phyloP scores from a whole-genome alignment of 1,284 basidiomycete genomes.

The Anthracocystis panici-leucophaei region DNA sequence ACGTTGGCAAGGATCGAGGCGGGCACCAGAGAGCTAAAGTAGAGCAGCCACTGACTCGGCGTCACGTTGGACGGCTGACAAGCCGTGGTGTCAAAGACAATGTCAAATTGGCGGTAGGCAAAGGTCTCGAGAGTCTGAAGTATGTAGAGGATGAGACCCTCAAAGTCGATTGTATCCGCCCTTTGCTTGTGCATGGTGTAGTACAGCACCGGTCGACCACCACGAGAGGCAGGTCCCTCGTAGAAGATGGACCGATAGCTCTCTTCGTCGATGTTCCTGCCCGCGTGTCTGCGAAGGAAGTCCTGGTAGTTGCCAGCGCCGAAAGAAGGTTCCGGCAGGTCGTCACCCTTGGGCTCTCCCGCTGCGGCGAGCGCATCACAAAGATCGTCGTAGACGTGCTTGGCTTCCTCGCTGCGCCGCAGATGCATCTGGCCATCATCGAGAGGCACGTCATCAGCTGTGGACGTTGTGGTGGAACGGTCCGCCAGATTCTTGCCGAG shows the following conservation, averaged over 20 bases:
- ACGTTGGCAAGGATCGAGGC: slow-evolving; percentile 50
- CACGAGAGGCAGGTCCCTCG: slow-evolving; percentile 61
- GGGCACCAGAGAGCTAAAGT: slow-evolving; percentile 59
- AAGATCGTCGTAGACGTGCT: slow-evolving; percentile 55
- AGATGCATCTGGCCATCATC: slow-evolving; percentile 7
- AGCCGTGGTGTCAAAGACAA: slow-evolving; percentile 59
- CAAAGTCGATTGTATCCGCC: slow-evolving; percentile 85
- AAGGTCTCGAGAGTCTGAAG: slow-evolving; percentile 54
- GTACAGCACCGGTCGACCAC: slow-evolving; percentile 71
- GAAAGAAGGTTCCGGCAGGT: slow-evolving; percentile 33
- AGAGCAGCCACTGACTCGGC: slow-evolving; percentile 61
- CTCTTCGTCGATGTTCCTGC: slow-evolving; percentile 57
- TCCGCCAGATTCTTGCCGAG: slow-evolving; percentile 57
- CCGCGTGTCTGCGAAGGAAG: slow-evolving; percentile 55
- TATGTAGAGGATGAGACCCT: slow-evolving; percentile 76
- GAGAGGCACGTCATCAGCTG: slow-evolving; percentile 6
- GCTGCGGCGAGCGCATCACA: slow-evolving; percentile 51
- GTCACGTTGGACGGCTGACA: slow-evolving; percentile 47
- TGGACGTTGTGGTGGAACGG: slow-evolving; percentile 14
- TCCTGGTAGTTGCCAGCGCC: slow-evolving; percentile 52
- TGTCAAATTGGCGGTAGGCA: slow-evolving; percentile 50
- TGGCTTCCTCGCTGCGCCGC: slow-evolving; percentile 18
- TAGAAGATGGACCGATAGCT: slow-evolving; percentile 57
- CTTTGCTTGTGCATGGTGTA: slow-evolving; percentile 74
- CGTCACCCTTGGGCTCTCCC: slow-evolving; percentile 53